A percentile compares a stretch with the other conserved stretches of the same genome.
phyloP scores from a whole-genome alignment of 768 basidiomycete genomes.

The Glaciozyma antarctica region DNA sequence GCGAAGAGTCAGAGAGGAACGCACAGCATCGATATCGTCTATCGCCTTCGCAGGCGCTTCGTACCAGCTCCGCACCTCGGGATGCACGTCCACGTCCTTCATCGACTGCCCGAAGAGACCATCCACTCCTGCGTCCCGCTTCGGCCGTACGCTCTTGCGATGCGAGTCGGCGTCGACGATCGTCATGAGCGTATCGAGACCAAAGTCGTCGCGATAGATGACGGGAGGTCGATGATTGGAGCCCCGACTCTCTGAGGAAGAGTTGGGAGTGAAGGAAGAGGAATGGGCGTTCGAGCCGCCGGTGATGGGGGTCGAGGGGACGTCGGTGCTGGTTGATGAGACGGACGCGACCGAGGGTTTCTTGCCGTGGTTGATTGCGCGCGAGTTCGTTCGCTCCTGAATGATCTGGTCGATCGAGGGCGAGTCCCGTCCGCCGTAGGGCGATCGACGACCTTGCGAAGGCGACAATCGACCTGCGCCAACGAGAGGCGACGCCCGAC shows the following conservation, averaged over 20 bases:
- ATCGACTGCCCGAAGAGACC: constrained; percentile 21
- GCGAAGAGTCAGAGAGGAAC: neutral
- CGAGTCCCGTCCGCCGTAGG: constrained; percentile 18
- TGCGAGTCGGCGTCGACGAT: constrained; percentile 15
- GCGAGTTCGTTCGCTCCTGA: neutral
- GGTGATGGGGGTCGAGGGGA: constrained; percentile 24
- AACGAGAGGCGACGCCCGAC: constrained; percentile 33
- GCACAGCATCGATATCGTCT: constrained; percentile 16
- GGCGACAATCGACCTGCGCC: constrained; percentile 9
- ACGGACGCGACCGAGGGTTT: constrained; percentile 30
- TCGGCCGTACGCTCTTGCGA: too few species aligned
- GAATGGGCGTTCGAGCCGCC: constrained; percentile 5
- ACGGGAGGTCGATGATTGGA: constrained; percentile 14
- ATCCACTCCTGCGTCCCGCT: constrained; percentile 11
- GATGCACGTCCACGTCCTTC: constrained; percentile 7
- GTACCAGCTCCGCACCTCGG: constrained; percentile 12
- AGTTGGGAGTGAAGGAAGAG: constrained; percentile 25
- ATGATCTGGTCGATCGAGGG: constrained; percentile 29
- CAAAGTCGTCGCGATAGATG: constrained; percentile 27
- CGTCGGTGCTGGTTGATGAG: constrained; percentile 22
- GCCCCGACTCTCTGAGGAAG: constrained; percentile 8
- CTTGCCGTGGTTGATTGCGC: constrained; percentile 22
- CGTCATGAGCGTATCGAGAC: constrained; percentile 24
- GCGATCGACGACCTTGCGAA: constrained; percentile 11
- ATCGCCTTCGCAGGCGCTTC: constrained; percentile 9